A percentile compares a stretch with the other conserved stretches of the same genome.
Evolutionary conservation across 2,329 filamentous ascomycete genomes (phyloP).

Genomic region (Scedosporium aurantiacum): DNA sequence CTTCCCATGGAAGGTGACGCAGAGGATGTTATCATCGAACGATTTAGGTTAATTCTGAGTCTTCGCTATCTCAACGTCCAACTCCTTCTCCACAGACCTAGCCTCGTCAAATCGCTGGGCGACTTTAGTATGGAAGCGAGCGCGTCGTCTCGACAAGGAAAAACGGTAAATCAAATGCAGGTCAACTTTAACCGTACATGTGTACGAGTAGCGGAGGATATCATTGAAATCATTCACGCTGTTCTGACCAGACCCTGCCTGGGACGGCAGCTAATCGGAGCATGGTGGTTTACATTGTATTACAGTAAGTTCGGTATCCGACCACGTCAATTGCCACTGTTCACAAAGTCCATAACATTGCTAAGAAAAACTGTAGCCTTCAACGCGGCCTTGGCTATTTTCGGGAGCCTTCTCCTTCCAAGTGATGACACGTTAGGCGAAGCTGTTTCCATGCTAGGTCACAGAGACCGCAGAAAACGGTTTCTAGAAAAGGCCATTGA

Average conservation of each 20-base stretch:
- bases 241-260: conserved; percentile 8
- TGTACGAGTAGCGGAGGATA: conserved; percentile 8
- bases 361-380: too few species aligned
- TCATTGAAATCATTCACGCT: conserved; percentile 12
- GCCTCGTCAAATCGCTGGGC: conserved; percentile 11
- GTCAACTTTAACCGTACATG: conserved; percentile 11
- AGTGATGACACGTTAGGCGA: too few species aligned
- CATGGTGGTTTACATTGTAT: conserved; percentile 20
- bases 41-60: conserved; percentile 25
- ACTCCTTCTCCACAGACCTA: conserved; percentile 16
- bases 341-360: too few species aligned
- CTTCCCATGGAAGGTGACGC: conserved; percentile 11
- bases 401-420: too few species aligned
- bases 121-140: too few species aligned
- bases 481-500: too few species aligned
- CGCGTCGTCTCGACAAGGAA: conserved; percentile 5
- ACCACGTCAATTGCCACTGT: too few species aligned
- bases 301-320: conserved; percentile 14
- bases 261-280: conserved; percentile 13
- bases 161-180: conserved; percentile 10
- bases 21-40: conserved; percentile 13
- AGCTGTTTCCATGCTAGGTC: too few species aligned
- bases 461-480: too few species aligned
- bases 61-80: conserved; percentile 18
- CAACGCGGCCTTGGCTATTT: too few species aligned